phyloP scores from a whole-genome alignment of 768 basidiomycete genomes.

The Hebeloma cylindrosporum region DNA sequence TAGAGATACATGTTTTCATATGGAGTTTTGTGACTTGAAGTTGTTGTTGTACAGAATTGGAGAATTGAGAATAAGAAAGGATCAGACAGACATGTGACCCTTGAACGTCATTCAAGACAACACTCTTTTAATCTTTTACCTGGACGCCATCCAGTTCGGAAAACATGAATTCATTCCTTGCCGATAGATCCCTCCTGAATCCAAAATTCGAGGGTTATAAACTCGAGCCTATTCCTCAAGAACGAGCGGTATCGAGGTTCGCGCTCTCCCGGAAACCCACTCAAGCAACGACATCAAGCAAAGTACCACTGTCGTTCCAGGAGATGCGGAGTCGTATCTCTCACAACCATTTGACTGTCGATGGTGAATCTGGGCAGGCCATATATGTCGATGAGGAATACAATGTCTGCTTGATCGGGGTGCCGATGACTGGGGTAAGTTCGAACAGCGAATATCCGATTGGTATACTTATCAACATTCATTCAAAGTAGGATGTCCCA shows the following conservation, averaged over 20 bases:
- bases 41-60: too few relatives aligned
- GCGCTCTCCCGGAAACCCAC: constrained; percentile 54
- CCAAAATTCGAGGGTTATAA: constrained; percentile 87
- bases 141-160: background rate
- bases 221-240: constrained; percentile 59
- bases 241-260: constrained; percentile 52
- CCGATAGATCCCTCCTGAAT: constrained; percentile 60
- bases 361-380: constrained; percentile 44
- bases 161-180: constrained; percentile 38
- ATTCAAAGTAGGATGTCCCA: constrained; percentile 48
- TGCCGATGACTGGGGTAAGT: constrained; percentile 53
- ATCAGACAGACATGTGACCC: too few relatives aligned
- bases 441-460: constrained; percentile 2
- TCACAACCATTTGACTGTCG: constrained; percentile 74
- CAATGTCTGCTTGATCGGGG: constrained; percentile 56
- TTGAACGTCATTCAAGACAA: too few relatives aligned
- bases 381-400: constrained; percentile 69
- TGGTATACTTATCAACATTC: background rate
- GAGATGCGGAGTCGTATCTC: constrained; percentile 84
- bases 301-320: constrained; percentile 66
- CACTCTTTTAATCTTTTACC: background rate
- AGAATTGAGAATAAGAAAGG: too few relatives aligned
- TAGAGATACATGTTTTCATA: too few relatives aligned
- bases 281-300: constrained; percentile 62
- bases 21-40: too few relatives aligned